phyloP scores from a whole-genome alignment of 352 stramenopile genomes.

The Pythium rhizo-oryzae region DNA sequence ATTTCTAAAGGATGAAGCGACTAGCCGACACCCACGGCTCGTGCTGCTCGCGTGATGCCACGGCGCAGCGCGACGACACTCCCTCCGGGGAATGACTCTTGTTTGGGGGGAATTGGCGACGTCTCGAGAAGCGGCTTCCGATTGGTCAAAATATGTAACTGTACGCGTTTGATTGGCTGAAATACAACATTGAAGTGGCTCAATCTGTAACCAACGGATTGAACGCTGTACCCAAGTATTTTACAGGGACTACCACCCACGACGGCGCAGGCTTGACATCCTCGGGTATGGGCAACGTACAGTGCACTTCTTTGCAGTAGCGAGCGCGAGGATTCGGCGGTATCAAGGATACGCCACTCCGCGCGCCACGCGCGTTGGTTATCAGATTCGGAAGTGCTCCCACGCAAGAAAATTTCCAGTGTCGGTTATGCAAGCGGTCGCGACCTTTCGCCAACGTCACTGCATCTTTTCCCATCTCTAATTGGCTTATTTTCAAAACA shows the following conservation, averaged over 20 bases:
- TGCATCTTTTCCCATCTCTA: neutral
- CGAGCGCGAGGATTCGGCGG: too few relatives aligned
- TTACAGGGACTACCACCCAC: too few relatives aligned
- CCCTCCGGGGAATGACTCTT: too few relatives aligned
- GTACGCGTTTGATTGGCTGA: neutral
- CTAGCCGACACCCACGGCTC: too few relatives aligned
- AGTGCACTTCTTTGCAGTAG: neutral
- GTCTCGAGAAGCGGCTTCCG: neutral
- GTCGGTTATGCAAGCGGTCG: neutral
- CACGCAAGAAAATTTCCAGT: too few relatives aligned
- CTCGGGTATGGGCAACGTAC: too few relatives aligned
- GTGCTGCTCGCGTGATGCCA: slow-evolving; percentile 15
- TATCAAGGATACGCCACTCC: neutral
- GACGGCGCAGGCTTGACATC: too few relatives aligned
- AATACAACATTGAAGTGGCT: slow-evolving; percentile 3
- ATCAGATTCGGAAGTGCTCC: neutral
- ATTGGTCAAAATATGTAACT: neutral
- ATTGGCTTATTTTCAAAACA: slow-evolving; percentile 6
- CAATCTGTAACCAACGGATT: neutral
- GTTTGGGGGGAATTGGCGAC: too few relatives aligned
- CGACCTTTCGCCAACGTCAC: slow-evolving; percentile 21
- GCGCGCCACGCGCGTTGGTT: neutral
- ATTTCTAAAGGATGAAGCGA: neutral
- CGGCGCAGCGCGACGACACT: neutral
- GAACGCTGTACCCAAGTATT: neutral